A percentile compares a stretch with the other conserved stretches of the same genome.
Evolutionary conservation across 1,284 basidiomycete species (phyloP).

Genomic region (Tilletia caries): DNA sequence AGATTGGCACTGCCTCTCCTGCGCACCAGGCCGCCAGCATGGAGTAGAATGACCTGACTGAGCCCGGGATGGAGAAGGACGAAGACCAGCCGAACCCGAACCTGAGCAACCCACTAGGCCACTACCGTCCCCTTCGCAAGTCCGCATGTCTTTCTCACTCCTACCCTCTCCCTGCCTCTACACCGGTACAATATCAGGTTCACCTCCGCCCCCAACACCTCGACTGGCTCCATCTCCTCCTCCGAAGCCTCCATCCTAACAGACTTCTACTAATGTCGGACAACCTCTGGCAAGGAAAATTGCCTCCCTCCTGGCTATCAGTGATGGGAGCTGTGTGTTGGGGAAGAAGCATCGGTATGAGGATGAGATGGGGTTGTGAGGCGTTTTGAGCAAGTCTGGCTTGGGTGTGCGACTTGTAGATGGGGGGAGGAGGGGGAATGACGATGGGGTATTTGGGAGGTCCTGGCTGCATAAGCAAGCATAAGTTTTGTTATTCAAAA

Average conservation of each 20-base stretch:
- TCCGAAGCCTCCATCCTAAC: background rate
- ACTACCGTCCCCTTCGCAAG: too few relatives aligned
- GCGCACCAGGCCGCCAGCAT: constrained; percentile 11
- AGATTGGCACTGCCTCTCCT: constrained; percentile 16
- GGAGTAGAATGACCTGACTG: background rate
- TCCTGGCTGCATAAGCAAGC: too few relatives aligned
- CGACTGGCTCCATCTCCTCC: background rate
- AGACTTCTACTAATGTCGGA: constrained; percentile 18
- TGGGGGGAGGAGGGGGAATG: background rate
- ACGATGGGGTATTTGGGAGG: background rate
- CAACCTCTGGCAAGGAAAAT: constrained; percentile 3
- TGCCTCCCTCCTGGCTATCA: background rate
- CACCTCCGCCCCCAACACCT: background rate
- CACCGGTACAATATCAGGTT: background rate
- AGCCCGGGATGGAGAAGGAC: background rate
- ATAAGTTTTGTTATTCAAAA: too few relatives aligned
- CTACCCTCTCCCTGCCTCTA: too few relatives aligned
- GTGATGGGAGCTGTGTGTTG: background rate
- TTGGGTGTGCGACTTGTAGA: too few relatives aligned
- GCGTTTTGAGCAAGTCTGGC: background rate
- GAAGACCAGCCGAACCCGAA: background rate
- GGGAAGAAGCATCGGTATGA: constrained; percentile 23
- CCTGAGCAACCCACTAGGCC: background rate
- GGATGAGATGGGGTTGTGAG: constrained; percentile 19
- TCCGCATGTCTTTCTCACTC: too few relatives aligned